Evolutionary conservation across 2,329 filamentous ascomycete genomes (phyloP).

Genomic region (Rhinocladiella mackenziei): DNA sequence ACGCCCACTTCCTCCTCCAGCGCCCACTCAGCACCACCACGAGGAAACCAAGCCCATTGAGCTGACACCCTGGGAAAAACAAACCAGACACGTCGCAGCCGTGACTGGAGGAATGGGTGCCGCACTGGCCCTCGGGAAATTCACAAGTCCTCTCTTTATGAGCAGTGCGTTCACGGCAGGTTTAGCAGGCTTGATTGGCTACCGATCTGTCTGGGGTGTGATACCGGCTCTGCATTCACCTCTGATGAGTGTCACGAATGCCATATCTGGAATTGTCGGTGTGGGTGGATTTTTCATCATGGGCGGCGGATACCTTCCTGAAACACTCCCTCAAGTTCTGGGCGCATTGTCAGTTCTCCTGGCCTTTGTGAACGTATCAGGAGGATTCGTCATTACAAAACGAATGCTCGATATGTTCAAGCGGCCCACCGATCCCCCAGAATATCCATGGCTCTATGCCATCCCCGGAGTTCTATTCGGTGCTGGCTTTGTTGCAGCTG

Average conservation of each 20-base stretch:
- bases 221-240: slow-evolving; percentile 78
- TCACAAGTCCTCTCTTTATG: slow-evolving; percentile 83
- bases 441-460: slow-evolving; percentile 84
- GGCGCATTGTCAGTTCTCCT: slow-evolving; percentile 76
- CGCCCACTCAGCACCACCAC: slow-evolving; percentile 51
- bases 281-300: slow-evolving; percentile 85
- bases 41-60: slow-evolving; percentile 58
- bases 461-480: slow-evolving; percentile 73
- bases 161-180: slow-evolving; percentile 79
- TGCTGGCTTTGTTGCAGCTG: slow-evolving; percentile 74
- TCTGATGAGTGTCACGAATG: slow-evolving; percentile 89
- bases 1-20: slow-evolving; percentile 58
- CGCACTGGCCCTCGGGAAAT: slow-evolving; percentile 71
- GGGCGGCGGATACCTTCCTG: slow-evolving; percentile 72
- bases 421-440: slow-evolving; percentile 76
- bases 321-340: slow-evolving; percentile 72
- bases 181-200: slow-evolving; percentile 78
- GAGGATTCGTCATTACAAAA: slow-evolving; percentile 88
- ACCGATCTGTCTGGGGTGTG: slow-evolving; percentile 85
- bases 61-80: slow-evolving; percentile 77
- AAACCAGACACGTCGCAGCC: slow-evolving; percentile 67
- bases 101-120: slow-evolving; percentile 75
- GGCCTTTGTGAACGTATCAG: slow-evolving; percentile 83
- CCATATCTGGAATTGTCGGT: slow-evolving; percentile 84
- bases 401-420: slow-evolving; percentile 92